Percentiles rank a stretch among this genome's conserved stretches.
These are phyloP conservation scores for Ilex asprella DNA, from an alignment of 257 asterid species.

Conservation along the genomic window DNA sequence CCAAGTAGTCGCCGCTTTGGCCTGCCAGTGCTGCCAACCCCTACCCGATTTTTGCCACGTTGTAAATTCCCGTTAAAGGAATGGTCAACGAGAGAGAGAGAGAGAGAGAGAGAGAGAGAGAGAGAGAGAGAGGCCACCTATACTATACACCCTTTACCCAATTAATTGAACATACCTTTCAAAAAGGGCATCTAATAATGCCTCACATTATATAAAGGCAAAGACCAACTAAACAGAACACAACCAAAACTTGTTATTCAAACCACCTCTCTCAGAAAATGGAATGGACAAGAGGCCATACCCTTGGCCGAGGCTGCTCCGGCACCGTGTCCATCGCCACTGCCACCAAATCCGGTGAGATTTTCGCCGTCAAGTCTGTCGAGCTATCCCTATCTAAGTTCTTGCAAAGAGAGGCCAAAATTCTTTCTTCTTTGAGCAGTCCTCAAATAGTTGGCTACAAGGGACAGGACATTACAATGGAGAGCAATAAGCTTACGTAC, in stretches of 20 bases:
- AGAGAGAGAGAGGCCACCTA: slow-evolving; percentile 1
- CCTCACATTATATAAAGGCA: not conserved
- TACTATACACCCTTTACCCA: slow-evolving; percentile 42
- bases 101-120: slow-evolving; percentile 2
- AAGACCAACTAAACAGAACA: not conserved
- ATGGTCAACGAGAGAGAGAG: slow-evolving; percentile 24
- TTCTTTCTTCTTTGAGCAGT: slow-evolving; percentile 33
- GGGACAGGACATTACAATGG: slow-evolving; percentile 40
- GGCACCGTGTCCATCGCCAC: slow-evolving; percentile 59
- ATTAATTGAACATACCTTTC: slow-evolving; percentile 44
- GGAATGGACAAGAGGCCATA: slow-evolving; percentile 73
- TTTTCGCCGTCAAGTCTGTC: slow-evolving; percentile 60
- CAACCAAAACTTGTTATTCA: slow-evolving; percentile 2
- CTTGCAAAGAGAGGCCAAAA: slow-evolving; percentile 41
- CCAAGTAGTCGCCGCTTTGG: slow-evolving; percentile 23
- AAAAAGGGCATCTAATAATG: slow-evolving; percentile 1
- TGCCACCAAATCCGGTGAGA: slow-evolving; percentile 13
- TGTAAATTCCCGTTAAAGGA: slow-evolving; percentile 41
- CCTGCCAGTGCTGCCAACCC: slow-evolving; percentile 19
- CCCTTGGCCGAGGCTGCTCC: slow-evolving; percentile 62
- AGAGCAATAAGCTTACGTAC: slow-evolving; percentile 26
- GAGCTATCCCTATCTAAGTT: slow-evolving; percentile 38
- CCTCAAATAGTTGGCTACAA: slow-evolving; percentile 40
- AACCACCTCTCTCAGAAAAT: slow-evolving; percentile 21
- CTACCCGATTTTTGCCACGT: slow-evolving; percentile 52